Conservation (phyloP, 1,139 yeast species). For the Debaryomyces sp. region DNA sequence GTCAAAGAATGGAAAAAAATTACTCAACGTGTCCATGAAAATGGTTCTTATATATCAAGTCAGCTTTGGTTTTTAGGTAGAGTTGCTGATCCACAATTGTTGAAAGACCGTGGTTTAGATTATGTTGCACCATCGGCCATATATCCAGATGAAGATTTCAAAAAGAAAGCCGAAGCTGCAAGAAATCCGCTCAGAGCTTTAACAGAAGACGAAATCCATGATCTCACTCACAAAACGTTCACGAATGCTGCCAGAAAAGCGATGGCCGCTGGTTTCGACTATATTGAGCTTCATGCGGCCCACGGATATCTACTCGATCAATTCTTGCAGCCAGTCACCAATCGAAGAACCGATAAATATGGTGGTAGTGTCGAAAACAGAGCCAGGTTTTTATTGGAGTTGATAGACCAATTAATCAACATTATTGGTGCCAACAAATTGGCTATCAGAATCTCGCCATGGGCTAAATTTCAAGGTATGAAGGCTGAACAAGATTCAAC, state of each 20-base stretch:
- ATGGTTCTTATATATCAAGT: constrained; percentile 50
- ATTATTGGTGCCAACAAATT: constrained; percentile 30
- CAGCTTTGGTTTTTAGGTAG: constrained; percentile 71
- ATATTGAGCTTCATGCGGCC: constrained; percentile 68
- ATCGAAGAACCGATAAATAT: constrained; percentile 65
- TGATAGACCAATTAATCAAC: constrained; percentile 51
- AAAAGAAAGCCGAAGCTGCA: constrained; percentile 29
- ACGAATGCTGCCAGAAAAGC: constrained; percentile 51
- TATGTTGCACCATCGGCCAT: constrained; percentile 38
- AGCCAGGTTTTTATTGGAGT: constrained; percentile 54
- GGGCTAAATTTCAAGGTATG: constrained; percentile 10
- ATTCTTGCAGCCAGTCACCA: constrained; percentile 49
- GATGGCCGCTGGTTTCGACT: constrained; percentile 65
- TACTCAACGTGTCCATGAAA: constrained; percentile 53
- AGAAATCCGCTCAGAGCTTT: constrained; percentile 40
- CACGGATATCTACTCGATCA: constrained; percentile 70
- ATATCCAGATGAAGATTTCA: constrained; percentile 21
- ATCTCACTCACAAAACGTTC: constrained; percentile 34
- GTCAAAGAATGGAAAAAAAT: constrained; percentile 54
- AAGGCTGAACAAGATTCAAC: constrained; percentile 26
- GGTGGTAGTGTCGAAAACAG: constrained; percentile 57
- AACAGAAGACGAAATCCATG: constrained; percentile 47
- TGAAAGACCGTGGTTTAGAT: constrained; percentile 36
- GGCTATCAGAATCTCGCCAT: constrained; percentile 14
- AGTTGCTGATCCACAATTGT: constrained; percentile 35